A percentile compares a stretch with the other conserved stretches of the same genome.
Conservation (phyloP, 768 basidiomycete genomes). For the Tricholoma saponaceum region DNA sequence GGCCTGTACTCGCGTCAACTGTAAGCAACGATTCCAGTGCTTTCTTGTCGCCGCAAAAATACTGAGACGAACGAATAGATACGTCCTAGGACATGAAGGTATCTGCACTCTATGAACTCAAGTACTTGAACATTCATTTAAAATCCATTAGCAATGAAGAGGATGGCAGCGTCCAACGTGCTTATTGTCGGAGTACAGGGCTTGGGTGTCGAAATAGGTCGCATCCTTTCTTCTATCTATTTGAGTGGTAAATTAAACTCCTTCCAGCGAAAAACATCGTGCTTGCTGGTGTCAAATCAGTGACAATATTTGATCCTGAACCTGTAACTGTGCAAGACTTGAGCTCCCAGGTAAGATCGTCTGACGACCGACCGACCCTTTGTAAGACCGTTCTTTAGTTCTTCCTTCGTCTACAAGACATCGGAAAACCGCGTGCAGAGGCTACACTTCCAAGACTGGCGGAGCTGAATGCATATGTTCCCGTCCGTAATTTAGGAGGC, state of each 20-base stretch:
- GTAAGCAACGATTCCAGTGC: slow-evolving; percentile 42
- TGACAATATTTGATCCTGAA: slow-evolving; percentile 93
- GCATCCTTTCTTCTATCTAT: background rate
- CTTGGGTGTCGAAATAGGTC: slow-evolving; percentile 92
- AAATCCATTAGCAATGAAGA: slow-evolving; percentile 84
- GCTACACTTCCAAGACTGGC: slow-evolving; percentile 86
- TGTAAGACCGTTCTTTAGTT: slow-evolving; percentile 52
- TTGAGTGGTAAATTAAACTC: slow-evolving; percentile 5
- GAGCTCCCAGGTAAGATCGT: slow-evolving; percentile 72
- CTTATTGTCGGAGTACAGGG: slow-evolving; percentile 91
- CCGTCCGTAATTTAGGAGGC: slow-evolving; percentile 84
- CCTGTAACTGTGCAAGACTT: slow-evolving; percentile 86
- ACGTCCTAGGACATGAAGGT: slow-evolving; percentile 98
- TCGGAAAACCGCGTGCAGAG: slow-evolving; percentile 84
- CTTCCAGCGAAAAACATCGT: slow-evolving; percentile 86
- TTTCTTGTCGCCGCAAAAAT: slow-evolving; percentile 10
- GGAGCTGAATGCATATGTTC: slow-evolving; percentile 95
- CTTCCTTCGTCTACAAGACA: slow-evolving; percentile 83
- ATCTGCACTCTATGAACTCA: slow-evolving; percentile 8
- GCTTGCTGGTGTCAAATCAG: slow-evolving; percentile 95
- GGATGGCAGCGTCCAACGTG: slow-evolving; percentile 95
- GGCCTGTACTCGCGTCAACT: slow-evolving; percentile 91
- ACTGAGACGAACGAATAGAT: slow-evolving; percentile 41
- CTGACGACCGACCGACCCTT: background rate
- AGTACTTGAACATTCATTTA: background rate